Percentiles rank a stretch among this genome's conserved stretches.
These are phyloP conservation scores for Eucalyptus fibrosa DNA, from an alignment of 345 rosid species.

Conservation along the genomic window DNA sequence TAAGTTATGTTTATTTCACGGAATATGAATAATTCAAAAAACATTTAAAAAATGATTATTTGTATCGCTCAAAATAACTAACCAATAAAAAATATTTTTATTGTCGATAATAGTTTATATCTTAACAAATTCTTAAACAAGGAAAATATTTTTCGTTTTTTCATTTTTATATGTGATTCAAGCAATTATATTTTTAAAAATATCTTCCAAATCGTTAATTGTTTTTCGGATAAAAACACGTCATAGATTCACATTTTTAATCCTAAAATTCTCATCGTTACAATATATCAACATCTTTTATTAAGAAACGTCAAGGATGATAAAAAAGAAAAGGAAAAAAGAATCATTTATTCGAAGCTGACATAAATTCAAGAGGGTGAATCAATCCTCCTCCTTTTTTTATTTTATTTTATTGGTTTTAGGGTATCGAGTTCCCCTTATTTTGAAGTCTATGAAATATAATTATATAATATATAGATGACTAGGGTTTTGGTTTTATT, in stretches of 20 bases:
- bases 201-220: too few species aligned
- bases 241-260: background rate
- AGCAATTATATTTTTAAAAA: too few species aligned
- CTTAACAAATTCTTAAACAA: too few species aligned
- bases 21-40: too few species aligned
- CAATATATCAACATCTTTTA: background rate
- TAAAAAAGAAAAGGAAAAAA: too few species aligned
- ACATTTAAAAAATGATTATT: too few species aligned
- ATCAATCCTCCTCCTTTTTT: background rate
- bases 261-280: background rate
- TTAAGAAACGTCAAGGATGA: background rate
- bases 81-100: too few species aligned
- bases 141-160: background rate
- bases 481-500: background rate
- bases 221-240: too few species aligned
- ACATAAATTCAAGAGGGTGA: background rate
- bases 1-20: rapidly evolving
- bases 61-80: background rate
- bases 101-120: background rate
- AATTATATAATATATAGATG: background rate
- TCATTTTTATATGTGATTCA: too few species aligned
- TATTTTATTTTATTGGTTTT: background rate
- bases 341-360: background rate
- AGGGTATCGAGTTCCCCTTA: background rate
- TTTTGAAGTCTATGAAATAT: background rate